These are phyloP conservation scores for Fusarium sp. DNA, from an alignment of 2,329 filamentous ascomycete genomes.

Conservation along the genomic window DNA sequence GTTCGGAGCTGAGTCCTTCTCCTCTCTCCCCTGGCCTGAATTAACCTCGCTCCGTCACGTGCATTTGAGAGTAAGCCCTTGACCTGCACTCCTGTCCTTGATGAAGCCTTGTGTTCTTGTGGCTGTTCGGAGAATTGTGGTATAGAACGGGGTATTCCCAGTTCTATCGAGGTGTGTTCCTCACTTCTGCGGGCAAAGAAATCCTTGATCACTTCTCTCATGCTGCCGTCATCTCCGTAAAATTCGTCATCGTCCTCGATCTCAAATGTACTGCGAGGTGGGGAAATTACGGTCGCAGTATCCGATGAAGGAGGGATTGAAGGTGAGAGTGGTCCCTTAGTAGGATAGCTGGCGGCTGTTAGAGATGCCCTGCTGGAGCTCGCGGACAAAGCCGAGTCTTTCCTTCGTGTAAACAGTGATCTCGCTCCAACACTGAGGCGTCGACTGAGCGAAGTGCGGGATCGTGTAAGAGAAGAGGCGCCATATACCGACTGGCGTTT, in stretches of 20 bases:
- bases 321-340: slow-evolving; percentile 30
- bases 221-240: slow-evolving; percentile 31
- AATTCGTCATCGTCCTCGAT: slow-evolving; percentile 46
- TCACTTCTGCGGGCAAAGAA: slow-evolving; percentile 40
- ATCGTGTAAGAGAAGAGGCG: slow-evolving; percentile 15
- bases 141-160: slow-evolving; percentile 13
- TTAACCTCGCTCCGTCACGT: slow-evolving; percentile 34
- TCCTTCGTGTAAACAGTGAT: slow-evolving; percentile 45
- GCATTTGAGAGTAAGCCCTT: slow-evolving; percentile 42
- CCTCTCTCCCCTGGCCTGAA: slow-evolving; percentile 47
- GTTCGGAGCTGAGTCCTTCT: slow-evolving; percentile 51
- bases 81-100: slow-evolving; percentile 40
- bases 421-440: slow-evolving; percentile 44
- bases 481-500: slow-evolving; percentile 36
- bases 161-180: slow-evolving; percentile 33
- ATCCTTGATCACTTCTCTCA: slow-evolving; percentile 36
- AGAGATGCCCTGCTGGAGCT: slow-evolving; percentile 25
- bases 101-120: slow-evolving; percentile 22
- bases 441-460: slow-evolving; percentile 34
- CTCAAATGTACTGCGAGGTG: slow-evolving; percentile 49
- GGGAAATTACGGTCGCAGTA: slow-evolving; percentile 17
- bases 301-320: slow-evolving; percentile 21
- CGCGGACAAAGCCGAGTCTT: slow-evolving; percentile 31
- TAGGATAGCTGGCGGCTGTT: slow-evolving; percentile 25
- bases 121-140: slow-evolving; percentile 9